A percentile compares a stretch with the other conserved stretches of the same genome.
Conservation (phyloP, 768 basidiomycete genomes). For the Mycena vitilis region DNA sequence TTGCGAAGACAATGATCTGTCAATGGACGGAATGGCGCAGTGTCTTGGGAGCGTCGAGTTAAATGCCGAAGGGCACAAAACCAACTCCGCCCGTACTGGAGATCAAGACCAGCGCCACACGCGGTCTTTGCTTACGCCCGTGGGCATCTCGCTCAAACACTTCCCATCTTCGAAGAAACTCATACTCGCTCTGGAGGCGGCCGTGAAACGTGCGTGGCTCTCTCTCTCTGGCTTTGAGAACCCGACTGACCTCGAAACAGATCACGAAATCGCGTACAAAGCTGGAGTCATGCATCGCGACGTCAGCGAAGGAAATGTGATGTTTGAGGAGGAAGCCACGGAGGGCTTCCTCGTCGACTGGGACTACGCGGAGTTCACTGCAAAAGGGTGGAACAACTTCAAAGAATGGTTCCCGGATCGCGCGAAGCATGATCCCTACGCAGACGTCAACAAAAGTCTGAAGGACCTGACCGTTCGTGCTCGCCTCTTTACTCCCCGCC, state of each 20-base stretch:
- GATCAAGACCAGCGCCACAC: slow-evolving; percentile 13
- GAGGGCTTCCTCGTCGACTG: slow-evolving; percentile 27
- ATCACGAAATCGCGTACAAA: slow-evolving; percentile 6
- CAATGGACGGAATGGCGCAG: slow-evolving; percentile 6
- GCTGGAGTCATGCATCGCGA: slow-evolving; percentile 31
- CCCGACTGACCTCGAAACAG: not conserved
- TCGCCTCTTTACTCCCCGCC: not conserved
- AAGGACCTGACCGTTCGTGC: slow-evolving; percentile 20
- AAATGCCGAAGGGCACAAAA: not conserved
- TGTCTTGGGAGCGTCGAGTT: slow-evolving; percentile 28
- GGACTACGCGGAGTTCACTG: slow-evolving; percentile 29
- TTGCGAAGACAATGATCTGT: not conserved
- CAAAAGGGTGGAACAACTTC: not conserved
- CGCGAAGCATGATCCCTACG: not conserved
- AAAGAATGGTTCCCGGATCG: not conserved
- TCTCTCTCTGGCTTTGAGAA: not conserved
- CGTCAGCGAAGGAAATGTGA: slow-evolving; percentile 31
- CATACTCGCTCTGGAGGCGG: not conserved
- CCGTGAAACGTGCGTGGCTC: slow-evolving; percentile 14
- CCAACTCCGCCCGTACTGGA: not conserved
- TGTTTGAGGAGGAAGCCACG: not conserved
- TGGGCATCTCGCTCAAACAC: slow-evolving; percentile 11
- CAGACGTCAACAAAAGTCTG: slow-evolving; percentile 12
- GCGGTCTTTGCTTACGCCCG: slow-evolving; percentile 21
- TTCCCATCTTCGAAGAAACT: slow-evolving; percentile 12